Percentiles rank a stretch among this genome's conserved stretches.
phyloP scores from a whole-genome alignment of 768 basidiomycete genomes.

The Naganishia randhawae region DNA sequence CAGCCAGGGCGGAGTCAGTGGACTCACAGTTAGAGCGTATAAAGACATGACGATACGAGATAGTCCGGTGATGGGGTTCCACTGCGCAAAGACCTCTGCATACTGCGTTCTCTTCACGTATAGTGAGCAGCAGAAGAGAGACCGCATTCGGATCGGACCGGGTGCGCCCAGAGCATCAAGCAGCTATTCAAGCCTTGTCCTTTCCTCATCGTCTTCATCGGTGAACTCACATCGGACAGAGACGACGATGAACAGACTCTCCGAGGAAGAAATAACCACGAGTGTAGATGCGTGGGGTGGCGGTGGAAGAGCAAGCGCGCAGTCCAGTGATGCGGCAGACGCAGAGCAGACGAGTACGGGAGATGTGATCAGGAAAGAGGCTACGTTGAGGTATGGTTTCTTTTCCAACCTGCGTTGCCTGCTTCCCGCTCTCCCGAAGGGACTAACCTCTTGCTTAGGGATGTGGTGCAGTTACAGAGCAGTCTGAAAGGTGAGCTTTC shows the following conservation, averaged over 20 bases:
- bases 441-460: neutral
- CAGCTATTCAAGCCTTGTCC: too few species aligned
- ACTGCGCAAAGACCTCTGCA: too few species aligned
- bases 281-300: neutral
- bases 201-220: neutral
- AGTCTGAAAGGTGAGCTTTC: neutral
- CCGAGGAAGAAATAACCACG: neutral
- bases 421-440: neutral
- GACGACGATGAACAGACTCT: neutral
- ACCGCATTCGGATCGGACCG: too few species aligned
- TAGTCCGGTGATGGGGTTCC: too few species aligned
- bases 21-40: too few species aligned
- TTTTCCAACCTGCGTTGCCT: neutral
- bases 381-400: slow-evolving; percentile 3
- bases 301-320: too few species aligned
- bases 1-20: too few species aligned
- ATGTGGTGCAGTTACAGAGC: neutral
- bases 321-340: neutral
- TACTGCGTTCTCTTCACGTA: too few species aligned
- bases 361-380: slow-evolving; percentile 12
- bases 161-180: too few species aligned
- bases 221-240: neutral
- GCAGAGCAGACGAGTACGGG: neutral
- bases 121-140: too few species aligned
- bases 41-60: too few species aligned